Conservation (phyloP, 2,329 filamentous ascomycete genomes). For the Ascochyta clinopodiicola region DNA sequence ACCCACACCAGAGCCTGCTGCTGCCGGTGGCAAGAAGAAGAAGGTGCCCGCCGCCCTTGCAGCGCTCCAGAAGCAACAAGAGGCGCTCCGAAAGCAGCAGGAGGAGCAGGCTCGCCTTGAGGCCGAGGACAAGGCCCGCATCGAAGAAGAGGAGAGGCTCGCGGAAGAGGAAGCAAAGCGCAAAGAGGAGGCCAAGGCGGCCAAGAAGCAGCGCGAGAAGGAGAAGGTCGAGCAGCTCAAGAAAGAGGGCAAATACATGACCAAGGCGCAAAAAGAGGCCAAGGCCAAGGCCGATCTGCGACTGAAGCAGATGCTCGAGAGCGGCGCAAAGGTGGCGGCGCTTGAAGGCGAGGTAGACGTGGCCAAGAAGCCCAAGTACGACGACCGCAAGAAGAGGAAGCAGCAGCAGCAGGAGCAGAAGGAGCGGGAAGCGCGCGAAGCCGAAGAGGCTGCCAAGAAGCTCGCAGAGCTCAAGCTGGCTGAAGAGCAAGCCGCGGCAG, state of each 20-base stretch:
- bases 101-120: conserved; percentile 66
- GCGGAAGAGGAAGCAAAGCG: conserved; percentile 72
- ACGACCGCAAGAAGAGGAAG: conserved; percentile 79
- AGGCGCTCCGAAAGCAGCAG: conserved; percentile 70
- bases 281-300: conserved; percentile 80
- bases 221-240: conserved; percentile 86
- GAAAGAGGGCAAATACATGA: conserved; percentile 85
- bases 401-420: conserved; percentile 65
- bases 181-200: conserved; percentile 74
- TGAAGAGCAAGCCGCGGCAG: conserved; percentile 75
- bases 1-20: conserved; percentile 41
- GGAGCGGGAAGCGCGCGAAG: conserved; percentile 52
- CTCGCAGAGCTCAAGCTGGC: conserved; percentile 59
- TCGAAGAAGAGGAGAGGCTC: conserved; percentile 70
- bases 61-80: conserved; percentile 81
- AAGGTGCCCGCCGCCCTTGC: conserved; percentile 80
- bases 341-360: conserved; percentile 71
- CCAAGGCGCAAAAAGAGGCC: conserved; percentile 84
- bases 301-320: conserved; percentile 83
- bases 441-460: conserved; percentile 64
- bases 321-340: conserved; percentile 66
- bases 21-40: conserved; percentile 76
- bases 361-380: conserved; percentile 79
- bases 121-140: conserved; percentile 69
- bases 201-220: conserved; percentile 86